Conservation (phyloP, 495 filamentous ascomycete genomes). For the Lophium mytilinum region DNA sequence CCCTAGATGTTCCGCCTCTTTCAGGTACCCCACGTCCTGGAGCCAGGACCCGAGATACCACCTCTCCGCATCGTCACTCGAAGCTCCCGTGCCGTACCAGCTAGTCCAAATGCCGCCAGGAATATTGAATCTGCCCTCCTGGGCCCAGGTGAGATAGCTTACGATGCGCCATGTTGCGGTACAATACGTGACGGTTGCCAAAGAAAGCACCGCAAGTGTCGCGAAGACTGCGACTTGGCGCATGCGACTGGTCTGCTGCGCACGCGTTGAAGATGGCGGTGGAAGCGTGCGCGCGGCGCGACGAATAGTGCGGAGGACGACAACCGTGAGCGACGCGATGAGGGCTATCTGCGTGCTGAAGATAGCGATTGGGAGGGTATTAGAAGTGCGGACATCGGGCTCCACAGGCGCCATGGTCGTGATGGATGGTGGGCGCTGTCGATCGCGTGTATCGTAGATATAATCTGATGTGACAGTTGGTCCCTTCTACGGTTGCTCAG, state of each 20-base stretch:
- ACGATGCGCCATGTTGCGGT: constrained; percentile 32
- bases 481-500: no score
- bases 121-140: constrained; percentile 37
- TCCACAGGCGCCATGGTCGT: constrained; percentile 29
- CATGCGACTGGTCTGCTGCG: constrained; percentile 36
- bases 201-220: constrained; percentile 33
- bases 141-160: constrained; percentile 45
- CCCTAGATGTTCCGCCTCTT: constrained; percentile 29
- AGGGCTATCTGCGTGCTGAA: constrained; percentile 32
- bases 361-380: constrained; percentile 35
- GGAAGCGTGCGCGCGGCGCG: constrained; percentile 39
- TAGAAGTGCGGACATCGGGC: constrained; percentile 20
- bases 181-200: constrained; percentile 35
- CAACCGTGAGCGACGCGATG: constrained; percentile 33
- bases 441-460: no score
- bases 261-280: constrained; percentile 41
- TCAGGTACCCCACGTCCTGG: constrained; percentile 40
- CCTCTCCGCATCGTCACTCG: constrained; percentile 24
- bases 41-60: constrained; percentile 40
- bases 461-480: no score
- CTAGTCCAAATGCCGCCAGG: constrained; percentile 26
- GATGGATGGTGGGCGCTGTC: background rate
- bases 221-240: constrained; percentile 39
- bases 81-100: constrained; percentile 20
- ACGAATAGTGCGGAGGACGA: constrained; percentile 35